Evolutionary conservation across 352 stramenopile species (phyloP), one percentile per base, ranked within the genome.

Genomic region (Phytopythium helicoides): DNA sequence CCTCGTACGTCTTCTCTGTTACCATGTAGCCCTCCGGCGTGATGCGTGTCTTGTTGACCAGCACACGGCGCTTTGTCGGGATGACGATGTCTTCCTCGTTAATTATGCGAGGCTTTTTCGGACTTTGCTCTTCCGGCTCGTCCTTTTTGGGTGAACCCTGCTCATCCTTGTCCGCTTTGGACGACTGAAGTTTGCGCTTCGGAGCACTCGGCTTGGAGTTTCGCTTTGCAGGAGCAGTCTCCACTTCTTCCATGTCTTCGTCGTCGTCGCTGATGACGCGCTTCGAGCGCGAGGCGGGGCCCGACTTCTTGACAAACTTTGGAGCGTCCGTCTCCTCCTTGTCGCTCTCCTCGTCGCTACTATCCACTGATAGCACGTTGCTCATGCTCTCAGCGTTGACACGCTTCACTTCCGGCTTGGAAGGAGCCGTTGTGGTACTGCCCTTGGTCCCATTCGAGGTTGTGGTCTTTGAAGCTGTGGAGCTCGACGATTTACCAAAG

Each of bases 1-100:
- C 80, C 26, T 93, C 74, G 37, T 77, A 85, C 38, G 63, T 66
- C 42, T 86, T 86, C 61, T 94, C 83, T 25, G 81, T 94, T 25
- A 90, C 78, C 83, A 94, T 94, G 69, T 94, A 94, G 22, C 83
- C 83, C 45, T 88, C 58, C 23, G 90, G 76, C 45, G 86, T 90
- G 56, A 94, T 88, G 47, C 71, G 68, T 34, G 81, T 89, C 62
- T 88, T 94, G 33, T 60, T 77, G 33, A 89, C 69, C 15, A 83
- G 53, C 41, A 86, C 58, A 10, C 69, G 65, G n/a, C 78, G 68
- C 53, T 80, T 90, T 6, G 64, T 81, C 6, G 56, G 33, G 26
- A 86, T 46, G 16, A 50, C 57, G 23, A 48, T 60, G 16, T 79
- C 68, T 21, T 73, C 64, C 28, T 82, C 68, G 5, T 48, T 54